Conservation (phyloP, 768 basidiomycete species). For the Albatrellus ellisii region DNA sequence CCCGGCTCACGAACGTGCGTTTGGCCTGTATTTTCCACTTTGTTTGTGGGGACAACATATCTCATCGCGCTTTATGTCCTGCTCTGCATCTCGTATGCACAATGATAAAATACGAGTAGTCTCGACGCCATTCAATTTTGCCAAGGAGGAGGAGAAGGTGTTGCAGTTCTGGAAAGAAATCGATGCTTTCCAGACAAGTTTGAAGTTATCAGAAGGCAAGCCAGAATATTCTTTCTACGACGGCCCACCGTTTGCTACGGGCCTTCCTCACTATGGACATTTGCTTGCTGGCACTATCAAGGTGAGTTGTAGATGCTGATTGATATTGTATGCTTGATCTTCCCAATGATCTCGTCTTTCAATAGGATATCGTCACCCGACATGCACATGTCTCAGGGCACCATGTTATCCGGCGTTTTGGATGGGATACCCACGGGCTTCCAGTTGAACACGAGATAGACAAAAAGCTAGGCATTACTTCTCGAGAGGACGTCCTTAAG, state of each 20-base stretch:
- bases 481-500: slow-evolving; percentile 83
- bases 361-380: slow-evolving; percentile 91
- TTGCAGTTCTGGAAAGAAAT: slow-evolving; percentile 90
- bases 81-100: too few species aligned
- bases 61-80: slow-evolving; percentile 4
- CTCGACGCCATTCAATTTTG: slow-evolving; percentile 65
- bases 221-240: slow-evolving; percentile 95
- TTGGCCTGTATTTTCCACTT: neutral
- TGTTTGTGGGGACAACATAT: slow-evolving; percentile 3
- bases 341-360: slow-evolving; percentile 5
- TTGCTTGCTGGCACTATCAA: slow-evolving; percentile 88
- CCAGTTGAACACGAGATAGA: slow-evolving; percentile 99
- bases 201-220: slow-evolving; percentile 84
- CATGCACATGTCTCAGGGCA: slow-evolving; percentile 89
- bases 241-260: slow-evolving; percentile 95
- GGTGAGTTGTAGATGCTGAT: slow-evolving; percentile 41
- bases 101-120: too few species aligned
- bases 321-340: neutral
- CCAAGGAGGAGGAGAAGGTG: slow-evolving; percentile 85
- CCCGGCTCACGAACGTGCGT: slow-evolving; percentile 59
- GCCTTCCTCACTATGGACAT: slow-evolving; percentile 93
- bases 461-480: slow-evolving; percentile 85
- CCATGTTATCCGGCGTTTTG: slow-evolving; percentile 89
- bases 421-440: slow-evolving; percentile 98
- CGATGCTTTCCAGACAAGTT: slow-evolving; percentile 90